Conservation (phyloP, 805 yeast genomes). For the Myxozyma melibiosi region DNA sequence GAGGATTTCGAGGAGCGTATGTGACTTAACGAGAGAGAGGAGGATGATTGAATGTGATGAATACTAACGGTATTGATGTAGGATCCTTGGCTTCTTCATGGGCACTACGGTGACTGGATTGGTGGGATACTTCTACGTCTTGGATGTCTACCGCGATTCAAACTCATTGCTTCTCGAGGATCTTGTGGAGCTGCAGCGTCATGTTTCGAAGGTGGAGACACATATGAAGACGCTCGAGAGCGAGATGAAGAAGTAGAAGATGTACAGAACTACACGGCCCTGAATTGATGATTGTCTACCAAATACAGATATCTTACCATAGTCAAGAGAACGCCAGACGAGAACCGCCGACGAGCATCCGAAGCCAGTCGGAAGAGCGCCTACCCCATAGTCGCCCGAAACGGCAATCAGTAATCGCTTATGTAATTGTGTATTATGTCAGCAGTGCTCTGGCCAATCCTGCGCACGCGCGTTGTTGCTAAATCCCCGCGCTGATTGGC, state of each 20-base stretch:
- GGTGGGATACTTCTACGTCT: conserved; percentile 73
- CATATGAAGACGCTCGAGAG: conserved; percentile 65
- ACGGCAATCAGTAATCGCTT: neutral
- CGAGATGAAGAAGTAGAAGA: neutral
- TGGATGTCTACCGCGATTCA: conserved; percentile 75
- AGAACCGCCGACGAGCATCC: neutral
- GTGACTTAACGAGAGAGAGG: conserved; percentile 13
- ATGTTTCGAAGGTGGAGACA: conserved; percentile 66
- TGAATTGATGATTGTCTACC: neutral
- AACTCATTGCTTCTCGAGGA: conserved; percentile 75
- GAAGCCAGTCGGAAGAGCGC: conserved; percentile 8
- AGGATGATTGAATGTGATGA: neutral
- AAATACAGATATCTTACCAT: neutral
- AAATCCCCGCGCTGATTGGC: conserved; percentile 11
- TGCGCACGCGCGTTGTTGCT: neutral
- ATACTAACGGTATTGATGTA: conserved; percentile 14
- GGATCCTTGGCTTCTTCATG: conserved; percentile 71
- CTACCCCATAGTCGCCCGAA: neutral
- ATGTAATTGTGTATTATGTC: no score
- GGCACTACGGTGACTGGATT: conserved; percentile 77
- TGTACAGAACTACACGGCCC: neutral
- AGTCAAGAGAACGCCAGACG: neutral
- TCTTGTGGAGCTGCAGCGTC: conserved; percentile 67
- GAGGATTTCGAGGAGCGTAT: conserved; percentile 51
- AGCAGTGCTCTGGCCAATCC: neutral